phyloP scores from a whole-genome alignment of 108 stramenopile species.

The Parietichytrium sp. region DNA sequence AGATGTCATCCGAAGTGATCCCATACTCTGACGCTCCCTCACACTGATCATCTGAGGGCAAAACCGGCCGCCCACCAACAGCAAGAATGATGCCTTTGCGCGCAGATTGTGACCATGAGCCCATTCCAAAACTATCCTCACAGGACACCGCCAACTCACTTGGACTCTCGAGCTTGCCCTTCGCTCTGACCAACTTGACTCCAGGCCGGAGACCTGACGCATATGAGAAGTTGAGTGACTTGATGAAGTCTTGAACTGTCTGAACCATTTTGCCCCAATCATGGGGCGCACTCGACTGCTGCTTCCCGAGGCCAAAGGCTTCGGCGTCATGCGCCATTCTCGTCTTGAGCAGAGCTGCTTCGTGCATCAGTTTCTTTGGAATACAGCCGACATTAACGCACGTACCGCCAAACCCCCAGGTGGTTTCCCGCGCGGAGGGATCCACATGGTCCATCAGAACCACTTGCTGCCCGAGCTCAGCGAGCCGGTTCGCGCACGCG shows the following conservation, averaged over 20 bases:
- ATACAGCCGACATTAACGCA: constrained; percentile 72
- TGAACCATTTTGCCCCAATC: constrained; percentile 47
- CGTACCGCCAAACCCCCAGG: constrained; percentile 67
- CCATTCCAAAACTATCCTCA: not conserved
- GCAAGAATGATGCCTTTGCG: constrained; percentile 82
- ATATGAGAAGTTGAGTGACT: constrained; percentile 60
- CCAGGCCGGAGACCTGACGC: constrained; percentile 40
- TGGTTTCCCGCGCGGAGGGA: constrained; percentile 57
- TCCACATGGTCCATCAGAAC: constrained; percentile 58
- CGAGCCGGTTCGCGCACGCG: constrained; percentile 48
- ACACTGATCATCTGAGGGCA: constrained; percentile 61
- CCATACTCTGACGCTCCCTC: constrained; percentile 50
- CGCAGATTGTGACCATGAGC: not conserved
- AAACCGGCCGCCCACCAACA: constrained; percentile 81
- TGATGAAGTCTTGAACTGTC: constrained; percentile 55
- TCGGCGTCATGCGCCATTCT: constrained; percentile 54
- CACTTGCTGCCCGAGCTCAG: constrained; percentile 50
- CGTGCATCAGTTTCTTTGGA: constrained; percentile 68
- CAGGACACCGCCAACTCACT: not conserved
- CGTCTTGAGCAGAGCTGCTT: constrained; percentile 25
- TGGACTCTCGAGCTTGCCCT: not conserved
- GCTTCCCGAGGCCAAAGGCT: constrained; percentile 69
- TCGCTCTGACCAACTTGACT: not conserved
- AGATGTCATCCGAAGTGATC: constrained; percentile 61
- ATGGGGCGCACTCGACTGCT: constrained; percentile 1